Evolutionary conservation across 768 basidiomycete genomes (phyloP).

Genomic region (Pulveroboletus sp.): DNA sequence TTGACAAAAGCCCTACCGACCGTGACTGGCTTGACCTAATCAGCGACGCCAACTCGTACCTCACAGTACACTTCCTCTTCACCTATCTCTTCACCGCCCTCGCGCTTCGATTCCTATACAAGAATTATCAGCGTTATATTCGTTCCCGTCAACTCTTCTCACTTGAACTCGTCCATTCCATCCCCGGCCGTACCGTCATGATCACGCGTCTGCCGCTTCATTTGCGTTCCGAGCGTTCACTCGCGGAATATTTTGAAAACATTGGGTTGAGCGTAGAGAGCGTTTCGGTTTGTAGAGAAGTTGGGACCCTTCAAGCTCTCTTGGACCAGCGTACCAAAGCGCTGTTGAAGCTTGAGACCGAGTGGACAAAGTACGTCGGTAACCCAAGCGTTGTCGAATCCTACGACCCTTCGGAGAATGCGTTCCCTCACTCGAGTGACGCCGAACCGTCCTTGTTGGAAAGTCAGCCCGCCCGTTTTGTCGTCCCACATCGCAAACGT

Average conservation of each 20-base stretch:
- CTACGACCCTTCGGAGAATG: conserved; percentile 71
- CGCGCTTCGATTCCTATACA: conserved; percentile 81
- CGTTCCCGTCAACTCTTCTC: conserved; percentile 91
- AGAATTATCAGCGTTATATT: conserved; percentile 87
- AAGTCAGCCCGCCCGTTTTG: conserved; percentile 53
- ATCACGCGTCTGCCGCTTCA: conserved; percentile 83
- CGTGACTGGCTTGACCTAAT: conserved; percentile 84
- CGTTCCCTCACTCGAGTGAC: conserved; percentile 42
- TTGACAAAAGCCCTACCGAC: conserved; percentile 31
- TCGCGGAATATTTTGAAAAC: conserved; percentile 93
- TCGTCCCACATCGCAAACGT: conserved; percentile 70
- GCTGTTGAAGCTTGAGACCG: conserved; percentile 72
- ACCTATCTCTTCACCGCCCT: conserved; percentile 92
- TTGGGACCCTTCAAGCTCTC: conserved; percentile 66
- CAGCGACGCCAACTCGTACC: conserved; percentile 85
- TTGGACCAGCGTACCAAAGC: conserved; percentile 81
- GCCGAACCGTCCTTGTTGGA: conserved; percentile 54
- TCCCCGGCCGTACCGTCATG: conserved; percentile 91
- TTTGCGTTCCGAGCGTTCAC: conserved; percentile 76
- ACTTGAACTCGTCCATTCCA: conserved; percentile 90
- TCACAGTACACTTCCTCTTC: conserved; percentile 87
- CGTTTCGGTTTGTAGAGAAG: conserved; percentile 84
- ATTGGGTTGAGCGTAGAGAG: conserved; percentile 89
- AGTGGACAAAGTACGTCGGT: conserved; percentile 91
- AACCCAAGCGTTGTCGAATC: conserved; percentile 87